These are phyloP conservation scores for Geotrichum australiense DNA, from an alignment of 1,139 yeast genomes.

Conservation along the genomic window DNA sequence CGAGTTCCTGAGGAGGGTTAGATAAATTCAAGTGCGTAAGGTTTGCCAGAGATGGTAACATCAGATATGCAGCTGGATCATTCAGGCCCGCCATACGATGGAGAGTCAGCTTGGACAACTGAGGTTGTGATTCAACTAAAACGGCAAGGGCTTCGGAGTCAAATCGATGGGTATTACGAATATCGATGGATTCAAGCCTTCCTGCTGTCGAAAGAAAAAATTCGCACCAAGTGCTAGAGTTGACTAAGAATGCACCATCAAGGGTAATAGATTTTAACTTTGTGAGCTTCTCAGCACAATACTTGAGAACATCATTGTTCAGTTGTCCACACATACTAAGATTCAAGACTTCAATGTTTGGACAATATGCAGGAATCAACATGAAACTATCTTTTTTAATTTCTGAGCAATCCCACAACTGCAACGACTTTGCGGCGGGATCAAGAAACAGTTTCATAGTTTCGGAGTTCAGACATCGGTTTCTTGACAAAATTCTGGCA, in stretches of 20 bases:
- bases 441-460: constrained; percentile 70
- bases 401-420: constrained; percentile 90
- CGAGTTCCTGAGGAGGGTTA: constrained; percentile 39
- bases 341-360: constrained; percentile 57
- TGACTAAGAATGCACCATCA: constrained; percentile 84
- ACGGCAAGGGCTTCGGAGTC: constrained; percentile 57
- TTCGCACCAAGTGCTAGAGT: constrained; percentile 65
- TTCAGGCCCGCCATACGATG: constrained; percentile 68
- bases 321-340: constrained; percentile 91
- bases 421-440: constrained; percentile 48
- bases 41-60: constrained; percentile 54
- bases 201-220: constrained; percentile 51
- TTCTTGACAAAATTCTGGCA: constrained; percentile 68
- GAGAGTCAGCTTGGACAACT: constrained; percentile 46
- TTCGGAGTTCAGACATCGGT: constrained; percentile 64
- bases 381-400: constrained; percentile 59
- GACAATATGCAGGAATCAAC: constrained; percentile 73
- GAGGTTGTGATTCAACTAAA: constrained; percentile 52
- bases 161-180: constrained; percentile 80
- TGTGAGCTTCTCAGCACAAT: constrained; percentile 53
- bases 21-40: constrained; percentile 59
- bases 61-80: constrained; percentile 50
- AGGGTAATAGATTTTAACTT: constrained; percentile 49
- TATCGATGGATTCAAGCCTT: constrained; percentile 48
- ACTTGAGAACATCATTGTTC: constrained; percentile 65